Evolutionary conservation across 1,139 yeast genomes (phyloP).

Genomic region (Yamadazyma friedrichii): DNA sequence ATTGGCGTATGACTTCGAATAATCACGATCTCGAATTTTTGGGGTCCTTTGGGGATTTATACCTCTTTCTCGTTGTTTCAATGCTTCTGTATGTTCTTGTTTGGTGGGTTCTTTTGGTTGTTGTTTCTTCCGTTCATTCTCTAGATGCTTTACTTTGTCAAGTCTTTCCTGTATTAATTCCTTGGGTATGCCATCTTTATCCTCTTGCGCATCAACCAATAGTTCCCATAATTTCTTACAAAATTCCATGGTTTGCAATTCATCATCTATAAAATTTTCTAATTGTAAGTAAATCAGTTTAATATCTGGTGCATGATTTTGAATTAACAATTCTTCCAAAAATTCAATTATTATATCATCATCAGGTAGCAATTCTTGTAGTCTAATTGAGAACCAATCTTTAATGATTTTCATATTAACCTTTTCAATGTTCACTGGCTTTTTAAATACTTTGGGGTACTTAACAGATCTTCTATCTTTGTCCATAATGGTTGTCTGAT

Average conservation of each 20-base stretch:
- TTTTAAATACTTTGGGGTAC: slow-evolving; percentile 28
- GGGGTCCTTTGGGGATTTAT: neutral
- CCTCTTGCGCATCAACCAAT: slow-evolving; percentile 39
- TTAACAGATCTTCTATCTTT: slow-evolving; percentile 10
- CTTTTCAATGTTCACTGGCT: slow-evolving; percentile 29
- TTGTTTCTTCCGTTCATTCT: neutral
- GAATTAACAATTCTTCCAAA: slow-evolving; percentile 32
- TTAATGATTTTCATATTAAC: slow-evolving; percentile 34
- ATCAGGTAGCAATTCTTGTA: slow-evolving; percentile 38
- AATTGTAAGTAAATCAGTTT: slow-evolving; percentile 36
- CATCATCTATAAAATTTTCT: slow-evolving; percentile 38
- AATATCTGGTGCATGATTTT: slow-evolving; percentile 28
- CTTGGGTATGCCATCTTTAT: slow-evolving; percentile 36
- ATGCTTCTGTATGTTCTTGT: slow-evolving; percentile 3
- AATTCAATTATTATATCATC: slow-evolving; percentile 49
- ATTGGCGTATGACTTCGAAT: too few species aligned
- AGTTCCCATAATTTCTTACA: slow-evolving; percentile 40
- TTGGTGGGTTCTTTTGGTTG: slow-evolving; percentile 5
- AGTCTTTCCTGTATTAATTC: slow-evolving; percentile 18
- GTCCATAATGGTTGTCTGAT: slow-evolving; percentile 5
- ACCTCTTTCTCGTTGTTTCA: too few species aligned
- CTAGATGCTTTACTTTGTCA: neutral
- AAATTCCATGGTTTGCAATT: slow-evolving; percentile 30
- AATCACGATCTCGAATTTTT: neutral
- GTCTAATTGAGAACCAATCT: slow-evolving; percentile 31